Base-by-base conservation (phyloP, 148 eudicot species). In the Spergularia marina region DNA sequence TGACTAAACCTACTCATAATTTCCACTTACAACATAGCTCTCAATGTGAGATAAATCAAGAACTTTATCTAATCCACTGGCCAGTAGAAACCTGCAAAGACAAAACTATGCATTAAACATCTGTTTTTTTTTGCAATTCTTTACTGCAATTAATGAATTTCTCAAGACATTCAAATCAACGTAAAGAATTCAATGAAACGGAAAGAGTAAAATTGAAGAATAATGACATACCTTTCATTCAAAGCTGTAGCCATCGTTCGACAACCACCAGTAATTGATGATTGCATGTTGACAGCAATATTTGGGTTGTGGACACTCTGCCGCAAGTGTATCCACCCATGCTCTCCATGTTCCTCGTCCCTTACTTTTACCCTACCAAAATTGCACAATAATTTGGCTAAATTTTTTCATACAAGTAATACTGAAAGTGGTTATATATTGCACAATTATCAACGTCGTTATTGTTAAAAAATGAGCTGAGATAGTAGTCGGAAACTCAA, bases 231-330 rank as follows among this genome's bases (percentile, higher is more conserved):
- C 98, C 84, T 86, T n/a, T 94, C 91, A 60, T 65, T 75, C 12
- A 94, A 78, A 71, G 64, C 83, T 77, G 17, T 80, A 54, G 94
- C 58, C 89, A 94, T 92, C 36, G 74, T 82, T 54, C 65, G 86
- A 74, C 98, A 94, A 53, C 97, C 97, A 79, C 91, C 89, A 16
- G 78, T 62, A 53, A 92, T 30, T 0, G 88, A 85, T 34, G 98
- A 92, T 79, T 94, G 98, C 89, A 94, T 85, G 82, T 94, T 94
- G 10, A 94, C 80, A 23, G 97, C 98, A 40, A 94, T 84, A 49
- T 92, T 89, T 62, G 98, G 98, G 75, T 92, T 94, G 81, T 94
- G 98, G 78, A 92, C 86, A 75, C 98, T 94, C 72, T 94, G 97
- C 58, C 98, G 76, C 56, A 94, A 54, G 74, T 94, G 96, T 72